Evolutionary conservation across 306 rosid genomes (phyloP), one percentile per base, ranked within the genome.

Genomic region (Mucuna pruriens): DNA sequence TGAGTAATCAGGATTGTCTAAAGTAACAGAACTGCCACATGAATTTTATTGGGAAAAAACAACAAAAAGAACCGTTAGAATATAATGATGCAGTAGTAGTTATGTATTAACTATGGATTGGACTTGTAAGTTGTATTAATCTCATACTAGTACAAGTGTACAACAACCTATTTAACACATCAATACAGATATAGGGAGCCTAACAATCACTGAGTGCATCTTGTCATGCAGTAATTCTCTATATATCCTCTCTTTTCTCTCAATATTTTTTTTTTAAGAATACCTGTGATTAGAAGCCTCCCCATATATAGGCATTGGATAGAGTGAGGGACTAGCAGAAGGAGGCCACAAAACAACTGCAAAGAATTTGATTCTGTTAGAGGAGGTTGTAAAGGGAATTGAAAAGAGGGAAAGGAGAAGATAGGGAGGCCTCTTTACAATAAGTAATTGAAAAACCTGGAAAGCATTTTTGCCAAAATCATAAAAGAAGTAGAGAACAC

Each of bases 281-380:
- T 89, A 92, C 99, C 98, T 95, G 75, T 95, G 99, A 76, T 95
- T 93, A 74, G 99, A 93, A 80, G 98, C 98, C 87, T 95, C 99
- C 76, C 98, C 97, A 25, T 93, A 90, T 75, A 95, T 87, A 64
- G 95, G 94, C 99, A 85, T 90, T 51, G 93, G 97, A 78, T 91
- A 95, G 52, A 93, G 78, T 73, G 80, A 79, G 33, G 97, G 88
- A 89, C 92, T 86, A 26, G 99, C 94, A 79, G 94, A 93, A 82
- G 98, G 98, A 87, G 99, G 98, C 98, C 97, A 95, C 79, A 95
- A 84, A 73, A 87, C 75, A 70, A 95, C 99, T 95, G 92, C 83
- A 60, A 71, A 77, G 38, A 54, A 90, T 45, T 67, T 20, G 40
- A 52, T 60, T 77, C 76, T 55, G 66, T 86, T 81, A 77, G 63